Conservation (phyloP, 345 rosid species). For the Bruguiera gymnorhiza region DNA sequence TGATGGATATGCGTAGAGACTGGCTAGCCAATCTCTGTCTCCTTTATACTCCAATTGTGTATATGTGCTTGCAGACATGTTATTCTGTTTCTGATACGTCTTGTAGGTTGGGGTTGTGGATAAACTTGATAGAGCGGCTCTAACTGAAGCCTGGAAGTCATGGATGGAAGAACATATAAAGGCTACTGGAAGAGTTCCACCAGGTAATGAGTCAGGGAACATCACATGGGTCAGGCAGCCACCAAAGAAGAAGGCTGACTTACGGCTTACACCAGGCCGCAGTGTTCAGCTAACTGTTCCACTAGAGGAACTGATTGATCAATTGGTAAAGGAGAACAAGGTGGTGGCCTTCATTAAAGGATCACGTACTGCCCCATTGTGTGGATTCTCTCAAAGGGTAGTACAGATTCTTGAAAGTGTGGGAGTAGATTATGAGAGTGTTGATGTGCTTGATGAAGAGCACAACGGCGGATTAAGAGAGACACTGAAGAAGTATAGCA, state of each 20-base stretch:
- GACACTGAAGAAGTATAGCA: slow-evolving; percentile 77
- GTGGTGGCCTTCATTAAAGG: slow-evolving; percentile 95
- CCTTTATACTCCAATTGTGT: neutral
- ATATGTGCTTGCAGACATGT: neutral
- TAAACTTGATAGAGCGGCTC: slow-evolving; percentile 60
- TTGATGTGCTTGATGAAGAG: slow-evolving; percentile 89
- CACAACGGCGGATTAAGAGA: slow-evolving; percentile 74
- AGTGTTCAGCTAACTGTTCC: slow-evolving; percentile 75
- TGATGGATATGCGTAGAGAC: neutral
- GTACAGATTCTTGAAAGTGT: slow-evolving; percentile 71
- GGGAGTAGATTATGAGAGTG: slow-evolving; percentile 79
- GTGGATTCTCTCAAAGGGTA: slow-evolving; percentile 93
- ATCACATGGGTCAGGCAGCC: slow-evolving; percentile 66
- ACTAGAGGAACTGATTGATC: slow-evolving; percentile 60
- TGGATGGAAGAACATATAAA: slow-evolving; percentile 94
- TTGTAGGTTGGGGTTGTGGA: slow-evolving; percentile 68
- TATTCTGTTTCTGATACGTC: slow-evolving; percentile 8
- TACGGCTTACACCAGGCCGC: slow-evolving; percentile 87
- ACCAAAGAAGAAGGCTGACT: slow-evolving; percentile 68
- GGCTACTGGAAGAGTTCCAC: slow-evolving; percentile 74
- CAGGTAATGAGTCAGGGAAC: slow-evolving; percentile 86
- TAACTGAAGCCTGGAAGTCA: slow-evolving; percentile 90
- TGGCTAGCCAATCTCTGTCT: neutral
- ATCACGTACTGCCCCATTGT: slow-evolving; percentile 76
- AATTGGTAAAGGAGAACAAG: slow-evolving; percentile 77